Evolutionary conservation across 345 rosid species (phyloP), one percentile per base, ranked within the genome.

Genomic region (Rhodamnia rubescens): DNA sequence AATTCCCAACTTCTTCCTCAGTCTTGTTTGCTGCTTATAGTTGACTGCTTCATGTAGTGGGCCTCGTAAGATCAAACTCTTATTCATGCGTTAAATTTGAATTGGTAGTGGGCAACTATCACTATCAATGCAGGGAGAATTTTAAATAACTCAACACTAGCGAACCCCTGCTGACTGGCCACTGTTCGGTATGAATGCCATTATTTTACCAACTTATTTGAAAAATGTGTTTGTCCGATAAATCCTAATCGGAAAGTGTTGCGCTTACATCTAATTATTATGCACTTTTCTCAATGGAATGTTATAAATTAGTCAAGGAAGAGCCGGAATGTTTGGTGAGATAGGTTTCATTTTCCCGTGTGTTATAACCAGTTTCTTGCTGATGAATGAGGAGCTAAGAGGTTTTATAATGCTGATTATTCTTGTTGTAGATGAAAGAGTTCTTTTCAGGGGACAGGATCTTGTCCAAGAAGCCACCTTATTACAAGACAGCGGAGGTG

Each of bases 401-500:
- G 44, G 36, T 32, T 16, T 69, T 16, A 32, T 36, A 69, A 69
- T 69, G 78, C 47, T 16, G 47, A 69, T 32, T 69, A 69, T 69
- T 32, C 47, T 69, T 4, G 83, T 84, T 92, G 89, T 94, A 96
- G 98, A 94, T 95, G 96, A 95, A 95, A 89, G 98, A 92, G 85
- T 89, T 88, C 85, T 96, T 92, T 87, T 90, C 94, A 0, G 94
- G 90, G 57, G 99, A 95, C 47, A 92, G 86, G 92, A 88, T 93
- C 74, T 88, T 95, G 83, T 64, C 88, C 20, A 95, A 91, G 86
- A 95, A 92, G 85, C 96, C 97, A 11, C 87, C 92, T 26, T 96
- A 95, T 88, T 96, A 95, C 86, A 89, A 89, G 84, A 96, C 98
- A 32, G 92, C 87, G 11, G 98, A 96, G 92, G 91, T 85, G 55